Percentiles rank a stretch among this genome's conserved stretches.
Conservation (phyloP, 768 basidiomycete species). For the Saitozyma sp. region DNA sequence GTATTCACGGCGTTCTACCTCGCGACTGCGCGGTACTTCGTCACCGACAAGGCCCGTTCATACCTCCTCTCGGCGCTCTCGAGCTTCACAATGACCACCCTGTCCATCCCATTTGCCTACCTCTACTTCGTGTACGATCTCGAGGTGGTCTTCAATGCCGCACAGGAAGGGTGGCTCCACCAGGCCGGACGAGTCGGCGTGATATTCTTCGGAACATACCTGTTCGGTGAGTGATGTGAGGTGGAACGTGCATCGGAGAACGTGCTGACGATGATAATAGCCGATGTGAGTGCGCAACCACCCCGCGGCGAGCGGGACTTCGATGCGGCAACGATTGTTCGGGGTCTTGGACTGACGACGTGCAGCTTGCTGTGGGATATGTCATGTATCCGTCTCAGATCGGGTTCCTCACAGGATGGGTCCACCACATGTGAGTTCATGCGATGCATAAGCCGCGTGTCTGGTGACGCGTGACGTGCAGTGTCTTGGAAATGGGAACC, state of each 20-base stretch:
- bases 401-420: constrained; percentile 62
- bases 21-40: constrained; percentile 26
- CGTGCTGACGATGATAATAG: constrained; percentile 6
- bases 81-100: constrained; percentile 55
- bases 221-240: constrained; percentile 51
- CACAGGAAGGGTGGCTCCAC: constrained; percentile 34
- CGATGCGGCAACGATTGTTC: no score
- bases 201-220: constrained; percentile 58
- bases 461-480: neutral
- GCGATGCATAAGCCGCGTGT: neutral
- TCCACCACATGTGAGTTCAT: constrained; percentile 55
- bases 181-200: constrained; percentile 45
- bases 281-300: constrained; percentile 27
- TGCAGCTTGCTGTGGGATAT: constrained; percentile 57
- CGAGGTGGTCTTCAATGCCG: constrained; percentile 44
- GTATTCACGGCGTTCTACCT: constrained; percentile 5
- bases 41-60: constrained; percentile 56
- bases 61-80: constrained; percentile 59
- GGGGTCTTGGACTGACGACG: neutral
- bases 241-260: constrained; percentile 10
- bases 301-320: no score
- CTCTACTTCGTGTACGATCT: constrained; percentile 42
- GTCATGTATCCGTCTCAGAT: constrained; percentile 58
- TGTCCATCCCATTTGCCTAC: constrained; percentile 55
- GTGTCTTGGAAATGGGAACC: no score